phyloP scores from a whole-genome alignment of 371 early-diverging fungal genomes.

The Mycotypha africana region DNA sequence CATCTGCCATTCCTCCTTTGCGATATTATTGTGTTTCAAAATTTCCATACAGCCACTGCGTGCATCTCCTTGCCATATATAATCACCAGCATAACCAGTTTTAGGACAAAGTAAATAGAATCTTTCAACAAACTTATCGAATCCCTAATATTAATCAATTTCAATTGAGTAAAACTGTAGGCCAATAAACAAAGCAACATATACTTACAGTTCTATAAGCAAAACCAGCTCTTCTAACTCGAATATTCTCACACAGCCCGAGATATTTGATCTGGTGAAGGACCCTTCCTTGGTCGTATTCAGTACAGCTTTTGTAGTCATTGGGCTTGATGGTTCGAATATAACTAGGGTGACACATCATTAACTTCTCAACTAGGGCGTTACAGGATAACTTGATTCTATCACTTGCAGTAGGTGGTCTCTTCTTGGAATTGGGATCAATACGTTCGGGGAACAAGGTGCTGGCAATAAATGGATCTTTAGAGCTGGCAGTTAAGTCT shows the following conservation, averaged over 20 bases:
- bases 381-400: constrained; percentile 75
- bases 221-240: constrained; percentile 95
- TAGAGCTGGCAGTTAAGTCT: constrained; percentile 69
- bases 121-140: constrained; percentile 43
- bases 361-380: constrained; percentile 84
- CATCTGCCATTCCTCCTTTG: constrained; percentile 91
- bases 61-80: constrained; percentile 85
- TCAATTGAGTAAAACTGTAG: background rate
- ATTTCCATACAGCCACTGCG: constrained; percentile 66
- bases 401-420: constrained; percentile 82
- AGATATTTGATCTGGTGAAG: constrained; percentile 96
- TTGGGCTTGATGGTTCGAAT: constrained; percentile 99
- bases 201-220: constrained; percentile 63
- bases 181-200: background rate
- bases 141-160: constrained; percentile 11
- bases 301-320: constrained; percentile 81
- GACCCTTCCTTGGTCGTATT: constrained; percentile 88
- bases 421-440: constrained; percentile 82
- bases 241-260: constrained; percentile 95
- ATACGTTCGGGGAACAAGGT: constrained; percentile 85
- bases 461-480: constrained; percentile 58
- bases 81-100: constrained; percentile 83
- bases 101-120: constrained; percentile 75
- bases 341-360: constrained; percentile 94
- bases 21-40: constrained; percentile 81